phyloP scores from a whole-genome alignment of 2,329 filamentous ascomycete genomes.

The Fusarium hostae region DNA sequence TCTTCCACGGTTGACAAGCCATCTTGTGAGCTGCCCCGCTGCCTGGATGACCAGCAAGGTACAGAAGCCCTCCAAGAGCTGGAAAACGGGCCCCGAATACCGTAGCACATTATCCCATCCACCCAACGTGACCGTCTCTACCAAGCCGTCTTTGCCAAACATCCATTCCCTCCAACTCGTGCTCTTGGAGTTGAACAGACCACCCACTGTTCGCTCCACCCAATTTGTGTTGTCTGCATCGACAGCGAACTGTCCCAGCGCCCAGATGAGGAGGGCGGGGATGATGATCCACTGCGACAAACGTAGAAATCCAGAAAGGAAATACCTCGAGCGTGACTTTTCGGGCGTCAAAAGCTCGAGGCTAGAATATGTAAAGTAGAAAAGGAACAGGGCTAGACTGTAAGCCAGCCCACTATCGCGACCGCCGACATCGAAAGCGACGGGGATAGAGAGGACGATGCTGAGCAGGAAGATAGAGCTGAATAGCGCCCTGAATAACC shows the following conservation, averaged over 20 bases:
- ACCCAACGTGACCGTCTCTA: slow-evolving; percentile 84
- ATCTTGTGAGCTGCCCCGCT: slow-evolving; percentile 91
- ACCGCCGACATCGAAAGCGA: slow-evolving; percentile 97
- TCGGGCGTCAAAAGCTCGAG: slow-evolving; percentile 85
- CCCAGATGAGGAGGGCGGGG: slow-evolving; percentile 90
- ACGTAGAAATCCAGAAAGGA: slow-evolving; percentile 75
- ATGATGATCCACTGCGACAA: slow-evolving; percentile 88
- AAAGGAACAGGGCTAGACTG: slow-evolving; percentile 86
- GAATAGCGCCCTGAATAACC: slow-evolving; percentile 81
- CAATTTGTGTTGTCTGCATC: slow-evolving; percentile 82
- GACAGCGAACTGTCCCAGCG: slow-evolving; percentile 92
- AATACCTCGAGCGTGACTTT: slow-evolving; percentile 77
- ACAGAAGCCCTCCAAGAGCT: slow-evolving; percentile 95
- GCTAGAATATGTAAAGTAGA: slow-evolving; percentile 89
- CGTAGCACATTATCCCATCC: slow-evolving; percentile 88
- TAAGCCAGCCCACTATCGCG: slow-evolving; percentile 94
- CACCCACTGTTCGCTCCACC: slow-evolving; percentile 82
- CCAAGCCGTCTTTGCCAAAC: slow-evolving; percentile 84
- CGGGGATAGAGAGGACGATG: slow-evolving; percentile 94
- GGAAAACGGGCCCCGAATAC: slow-evolving; percentile 94
- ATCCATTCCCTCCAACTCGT: slow-evolving; percentile 83
- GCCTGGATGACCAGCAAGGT: slow-evolving; percentile 96
- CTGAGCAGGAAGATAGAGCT: slow-evolving; percentile 88
- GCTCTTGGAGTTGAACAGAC: slow-evolving; percentile 70
- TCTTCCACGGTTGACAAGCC: slow-evolving; percentile 91